phyloP scores from a whole-genome alignment of 2,329 filamentous ascomycete species.

The Phialemoniopsis sp. region DNA sequence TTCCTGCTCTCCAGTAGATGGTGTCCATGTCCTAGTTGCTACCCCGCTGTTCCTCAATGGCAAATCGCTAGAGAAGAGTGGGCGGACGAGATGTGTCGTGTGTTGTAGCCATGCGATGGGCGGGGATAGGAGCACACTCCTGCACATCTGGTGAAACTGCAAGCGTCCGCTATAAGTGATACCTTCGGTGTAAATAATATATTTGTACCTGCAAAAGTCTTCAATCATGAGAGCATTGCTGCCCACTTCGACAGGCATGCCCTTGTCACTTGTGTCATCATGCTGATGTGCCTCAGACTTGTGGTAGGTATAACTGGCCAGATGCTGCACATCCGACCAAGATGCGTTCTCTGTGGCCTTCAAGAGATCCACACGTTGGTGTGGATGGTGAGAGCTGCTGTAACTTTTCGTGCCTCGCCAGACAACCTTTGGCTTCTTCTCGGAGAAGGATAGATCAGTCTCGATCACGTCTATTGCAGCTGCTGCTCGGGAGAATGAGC shows the following conservation, averaged over 20 bases:
- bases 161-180: slow-evolving; percentile 43
- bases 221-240: slow-evolving; percentile 36
- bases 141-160: slow-evolving; percentile 40
- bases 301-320: slow-evolving; percentile 19
- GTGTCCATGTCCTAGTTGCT: background rate
- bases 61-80: slow-evolving; percentile 29
- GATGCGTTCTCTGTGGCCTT: slow-evolving; percentile 17
- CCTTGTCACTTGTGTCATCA: background rate
- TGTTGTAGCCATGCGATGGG: slow-evolving; percentile 41
- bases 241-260: slow-evolving; percentile 3
- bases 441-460: slow-evolving; percentile 8
- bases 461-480: slow-evolving; percentile 26
- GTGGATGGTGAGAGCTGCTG: slow-evolving; percentile 26
- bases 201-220: slow-evolving; percentile 42
- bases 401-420: slow-evolving; percentile 43
- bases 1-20: slow-evolving; percentile 1
- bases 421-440: slow-evolving; percentile 29
- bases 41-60: background rate
- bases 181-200: slow-evolving; percentile 43
- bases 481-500: slow-evolving; percentile 16
- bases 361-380: slow-evolving; percentile 27
- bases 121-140: slow-evolving; percentile 35
- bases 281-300: too few species aligned
- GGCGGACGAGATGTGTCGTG: slow-evolving; percentile 35
- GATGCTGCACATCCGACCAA: slow-evolving; percentile 38